Evolutionary conservation across 441 rosid genomes (phyloP).

Genomic region (Rhodomyrtus psidioides): DNA sequence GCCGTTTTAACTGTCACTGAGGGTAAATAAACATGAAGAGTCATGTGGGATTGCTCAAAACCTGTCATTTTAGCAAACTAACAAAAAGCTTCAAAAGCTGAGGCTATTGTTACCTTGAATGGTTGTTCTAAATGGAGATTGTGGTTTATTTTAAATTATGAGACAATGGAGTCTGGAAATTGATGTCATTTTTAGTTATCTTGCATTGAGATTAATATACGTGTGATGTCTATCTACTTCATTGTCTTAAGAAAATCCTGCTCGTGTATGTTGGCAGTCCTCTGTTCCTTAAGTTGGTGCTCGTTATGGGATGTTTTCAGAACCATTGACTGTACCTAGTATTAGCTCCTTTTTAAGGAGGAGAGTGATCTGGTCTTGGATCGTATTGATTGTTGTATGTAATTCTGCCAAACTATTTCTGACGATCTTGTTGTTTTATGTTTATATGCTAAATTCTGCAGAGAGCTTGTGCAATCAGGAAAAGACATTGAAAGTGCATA

Average conservation of each 20-base stretch:
- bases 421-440: background rate
- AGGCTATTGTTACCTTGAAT: background rate
- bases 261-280: background rate
- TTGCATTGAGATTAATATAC: background rate
- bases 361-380: background rate
- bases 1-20: background rate
- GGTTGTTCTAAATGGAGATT: background rate
- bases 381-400: background rate
- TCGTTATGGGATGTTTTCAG: background rate
- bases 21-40: background rate
- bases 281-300: background rate
- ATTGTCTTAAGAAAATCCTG: background rate
- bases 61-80: background rate
- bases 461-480: slow-evolving; percentile 89
- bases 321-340: background rate
- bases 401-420: background rate
- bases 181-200: background rate
- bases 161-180: background rate
- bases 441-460: slow-evolving; percentile 15
- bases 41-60: background rate
- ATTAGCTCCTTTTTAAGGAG: too few species aligned
- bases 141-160: background rate
- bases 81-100: background rate
- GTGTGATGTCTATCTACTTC: background rate
- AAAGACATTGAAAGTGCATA: slow-evolving; percentile 81